A percentile compares a stretch with the other conserved stretches of the same genome.
Evolutionary conservation across 345 rosid species (phyloP).

Genomic region (Aquilaria yunnanensis): DNA sequence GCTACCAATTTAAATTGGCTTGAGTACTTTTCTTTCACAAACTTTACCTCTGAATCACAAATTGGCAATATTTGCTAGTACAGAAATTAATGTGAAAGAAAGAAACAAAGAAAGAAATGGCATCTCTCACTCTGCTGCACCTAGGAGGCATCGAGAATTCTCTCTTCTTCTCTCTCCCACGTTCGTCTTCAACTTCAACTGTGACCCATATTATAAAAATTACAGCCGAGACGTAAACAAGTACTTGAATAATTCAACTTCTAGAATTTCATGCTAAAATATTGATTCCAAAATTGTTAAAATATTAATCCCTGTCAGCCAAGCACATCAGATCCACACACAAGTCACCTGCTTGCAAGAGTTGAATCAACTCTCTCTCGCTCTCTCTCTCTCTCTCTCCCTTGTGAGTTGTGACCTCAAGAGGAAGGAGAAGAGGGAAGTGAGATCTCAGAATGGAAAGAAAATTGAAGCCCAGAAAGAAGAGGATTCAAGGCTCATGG

Average conservation of each 20-base stretch:
- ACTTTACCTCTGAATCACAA: too few species aligned
- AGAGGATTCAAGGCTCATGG: neutral
- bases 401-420: constrained; percentile 15
- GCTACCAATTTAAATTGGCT: too few species aligned
- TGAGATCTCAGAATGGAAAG: constrained; percentile 5
- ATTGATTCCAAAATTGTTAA: constrained; percentile 7
- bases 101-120: neutral
- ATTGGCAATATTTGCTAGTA: too few species aligned
- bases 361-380: constrained; percentile 43
- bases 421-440: neutral
- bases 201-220: neutral
- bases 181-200: constrained; percentile 6
- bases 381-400: constrained; percentile 10
- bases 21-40: too few species aligned
- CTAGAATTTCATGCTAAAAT: constrained; percentile 1
- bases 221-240: neutral
- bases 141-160: constrained; percentile 5
- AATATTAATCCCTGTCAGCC: constrained; percentile 25
- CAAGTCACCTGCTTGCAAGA: constrained; percentile 26
- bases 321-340: constrained; percentile 43
- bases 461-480: neutral
- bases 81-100: neutral
- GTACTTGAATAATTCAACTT: constrained; percentile 6
- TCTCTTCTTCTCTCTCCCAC: constrained; percentile 21
- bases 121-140: neutral